Conservation (phyloP, 768 basidiomycete species). For the Leccinum variicolor region DNA sequence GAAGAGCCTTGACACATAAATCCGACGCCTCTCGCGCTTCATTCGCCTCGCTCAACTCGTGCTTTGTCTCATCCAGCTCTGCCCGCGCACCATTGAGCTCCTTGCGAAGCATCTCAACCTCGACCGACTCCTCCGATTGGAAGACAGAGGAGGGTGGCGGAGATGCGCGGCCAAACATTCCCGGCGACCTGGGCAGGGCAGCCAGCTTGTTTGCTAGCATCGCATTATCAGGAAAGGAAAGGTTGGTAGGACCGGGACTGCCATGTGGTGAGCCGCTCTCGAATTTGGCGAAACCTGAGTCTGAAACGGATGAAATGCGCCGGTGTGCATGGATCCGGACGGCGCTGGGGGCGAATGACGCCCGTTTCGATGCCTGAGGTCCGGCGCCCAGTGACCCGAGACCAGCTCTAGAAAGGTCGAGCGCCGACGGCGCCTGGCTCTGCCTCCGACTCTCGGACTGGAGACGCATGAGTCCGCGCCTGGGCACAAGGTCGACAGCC, state of each 20-base stretch:
- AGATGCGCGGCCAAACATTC: slow-evolving; percentile 47
- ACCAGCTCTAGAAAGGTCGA: slow-evolving; percentile 56
- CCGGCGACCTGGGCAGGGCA: slow-evolving; percentile 40
- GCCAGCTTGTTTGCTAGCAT: slow-evolving; percentile 17
- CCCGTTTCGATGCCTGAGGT: slow-evolving; percentile 61
- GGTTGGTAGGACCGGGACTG: slow-evolving; percentile 35
- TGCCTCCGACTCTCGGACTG: slow-evolving; percentile 73
- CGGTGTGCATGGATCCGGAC: slow-evolving; percentile 52
- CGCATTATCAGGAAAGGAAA: slow-evolving; percentile 33
- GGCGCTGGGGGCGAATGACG: slow-evolving; percentile 62
- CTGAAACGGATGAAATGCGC: slow-evolving; percentile 74
- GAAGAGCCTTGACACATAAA: slow-evolving; percentile 73
- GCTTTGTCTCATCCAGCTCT: slow-evolving; percentile 60
- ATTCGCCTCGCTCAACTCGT: slow-evolving; percentile 69
- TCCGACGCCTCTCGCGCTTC: slow-evolving; percentile 90
- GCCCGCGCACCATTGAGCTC: slow-evolving; percentile 55
- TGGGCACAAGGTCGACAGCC: slow-evolving; percentile 26
- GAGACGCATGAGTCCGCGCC: slow-evolving; percentile 83
- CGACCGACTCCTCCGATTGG: slow-evolving; percentile 32
- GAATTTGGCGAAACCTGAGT: slow-evolving; percentile 41
- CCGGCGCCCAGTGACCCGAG: slow-evolving; percentile 34
- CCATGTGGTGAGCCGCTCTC: slow-evolving; percentile 30
- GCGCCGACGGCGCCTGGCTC: slow-evolving; percentile 46
- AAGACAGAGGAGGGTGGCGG: slow-evolving; percentile 40
- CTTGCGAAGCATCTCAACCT: slow-evolving; percentile 56